phyloP scores from a whole-genome alignment of 1,284 basidiomycete species.

The Ustilago sp. region DNA sequence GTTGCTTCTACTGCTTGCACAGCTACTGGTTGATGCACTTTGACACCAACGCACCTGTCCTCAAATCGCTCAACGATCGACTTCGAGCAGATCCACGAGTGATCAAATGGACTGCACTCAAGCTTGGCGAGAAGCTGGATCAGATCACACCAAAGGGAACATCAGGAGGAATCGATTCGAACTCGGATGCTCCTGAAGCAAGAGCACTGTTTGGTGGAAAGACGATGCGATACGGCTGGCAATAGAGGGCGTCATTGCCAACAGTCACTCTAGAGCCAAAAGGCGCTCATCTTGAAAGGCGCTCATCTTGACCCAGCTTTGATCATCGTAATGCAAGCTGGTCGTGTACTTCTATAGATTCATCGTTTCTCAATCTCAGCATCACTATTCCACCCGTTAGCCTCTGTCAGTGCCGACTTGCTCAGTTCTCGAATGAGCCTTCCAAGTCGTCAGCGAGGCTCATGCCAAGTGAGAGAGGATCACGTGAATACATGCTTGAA shows the following conservation, averaged over 20 bases:
- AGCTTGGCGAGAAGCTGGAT: constrained; percentile 78
- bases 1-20: constrained; percentile 3
- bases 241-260: constrained; percentile 1
- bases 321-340: background rate
- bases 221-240: constrained; percentile 53
- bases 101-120: constrained; percentile 83
- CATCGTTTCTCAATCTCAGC: background rate
- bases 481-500: background rate
- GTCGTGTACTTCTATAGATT: background rate
- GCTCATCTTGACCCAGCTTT: background rate
- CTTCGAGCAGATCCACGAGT: constrained; percentile 84
- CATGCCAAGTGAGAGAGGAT: background rate
- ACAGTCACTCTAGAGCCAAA: no score
- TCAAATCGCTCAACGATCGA: constrained; percentile 76
- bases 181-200: constrained; percentile 44
- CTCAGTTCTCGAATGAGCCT: background rate
- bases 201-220: constrained; percentile 52
- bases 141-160: constrained; percentile 62
- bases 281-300: background rate
- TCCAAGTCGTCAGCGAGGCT: background rate
- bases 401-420: background rate
- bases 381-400: background rate
- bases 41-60: constrained; percentile 81
- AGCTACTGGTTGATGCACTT: constrained; percentile 92
- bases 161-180: constrained; percentile 50